These are phyloP conservation scores for Pinus albicaulis DNA, from an alignment of 75 land plant species.

Conservation along the genomic window DNA sequence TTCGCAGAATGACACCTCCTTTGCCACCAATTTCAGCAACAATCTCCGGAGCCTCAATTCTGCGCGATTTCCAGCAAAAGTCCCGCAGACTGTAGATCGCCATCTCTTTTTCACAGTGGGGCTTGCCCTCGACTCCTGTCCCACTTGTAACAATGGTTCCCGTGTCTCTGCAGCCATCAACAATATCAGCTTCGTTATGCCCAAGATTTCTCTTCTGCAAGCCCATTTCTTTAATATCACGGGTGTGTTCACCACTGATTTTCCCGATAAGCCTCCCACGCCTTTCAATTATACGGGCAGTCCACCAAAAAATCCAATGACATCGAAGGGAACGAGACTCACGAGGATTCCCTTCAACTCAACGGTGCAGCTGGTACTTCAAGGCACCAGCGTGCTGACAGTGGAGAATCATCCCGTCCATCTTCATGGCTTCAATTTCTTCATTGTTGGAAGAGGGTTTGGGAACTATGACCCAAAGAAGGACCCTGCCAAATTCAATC, in stretches of 20 bases:
- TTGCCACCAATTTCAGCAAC: no score
- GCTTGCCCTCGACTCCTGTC: slow-evolving; percentile 19
- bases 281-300: slow-evolving; percentile 46
- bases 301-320: slow-evolving; percentile 25
- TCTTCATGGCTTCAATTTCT: slow-evolving; percentile 59
- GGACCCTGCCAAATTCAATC: slow-evolving; percentile 40
- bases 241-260: slow-evolving; percentile 39
- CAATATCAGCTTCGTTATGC: slow-evolving; percentile 25
- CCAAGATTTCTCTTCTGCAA: slow-evolving; percentile 15
- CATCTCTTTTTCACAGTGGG: slow-evolving; percentile 24
- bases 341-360: slow-evolving; percentile 35
- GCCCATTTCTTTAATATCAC: slow-evolving; percentile 12
- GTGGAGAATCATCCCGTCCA: slow-evolving; percentile 58
- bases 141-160: slow-evolving; percentile 12
- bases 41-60: no score
- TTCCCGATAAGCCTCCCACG: slow-evolving; percentile 34
- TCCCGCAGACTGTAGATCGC: slow-evolving; percentile 7
- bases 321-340: slow-evolving; percentile 24
- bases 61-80: no score
- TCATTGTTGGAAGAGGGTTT: slow-evolving; percentile 39
- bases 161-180: slow-evolving; percentile 21
- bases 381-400: slow-evolving; percentile 38
- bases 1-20: no score
- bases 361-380: slow-evolving; percentile 47
- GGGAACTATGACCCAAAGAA: slow-evolving; percentile 35